Evolutionary conservation across 176 grass and related monocot genomes (phyloP).

Genomic region (Elymus sibiricus): DNA sequence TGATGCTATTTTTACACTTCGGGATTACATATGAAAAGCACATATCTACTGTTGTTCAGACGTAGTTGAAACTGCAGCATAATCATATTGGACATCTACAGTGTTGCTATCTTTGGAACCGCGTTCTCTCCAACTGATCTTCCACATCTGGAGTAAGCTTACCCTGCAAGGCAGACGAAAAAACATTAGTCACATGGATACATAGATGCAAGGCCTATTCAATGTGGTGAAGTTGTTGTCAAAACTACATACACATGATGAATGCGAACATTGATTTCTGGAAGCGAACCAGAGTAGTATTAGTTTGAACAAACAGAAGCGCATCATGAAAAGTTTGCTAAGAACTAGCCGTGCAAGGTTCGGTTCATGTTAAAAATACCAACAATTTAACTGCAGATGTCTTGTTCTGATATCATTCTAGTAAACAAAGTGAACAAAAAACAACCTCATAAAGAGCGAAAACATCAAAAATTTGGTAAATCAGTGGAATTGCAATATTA

Average conservation of each 20-base stretch:
- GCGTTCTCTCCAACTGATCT: conserved; percentile 48
- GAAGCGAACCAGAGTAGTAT: background rate
- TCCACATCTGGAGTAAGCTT: conserved; percentile 44
- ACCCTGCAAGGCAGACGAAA: conserved; percentile 26
- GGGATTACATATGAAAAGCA: background rate
- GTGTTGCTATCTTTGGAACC: conserved; percentile 27
- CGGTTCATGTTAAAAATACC: too few species aligned
- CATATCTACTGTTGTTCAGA: conserved; percentile 24
- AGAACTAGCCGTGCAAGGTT: too few species aligned
- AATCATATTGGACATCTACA: conserved; percentile 33
- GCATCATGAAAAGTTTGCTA: too few species aligned
- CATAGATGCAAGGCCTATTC: background rate
- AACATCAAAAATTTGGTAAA: too few species aligned
- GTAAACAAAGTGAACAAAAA: too few species aligned
- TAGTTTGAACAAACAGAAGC: background rate
- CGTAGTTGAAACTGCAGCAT: conserved; percentile 45
- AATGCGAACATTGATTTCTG: background rate
- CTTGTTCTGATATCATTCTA: too few species aligned
- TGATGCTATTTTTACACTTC: background rate
- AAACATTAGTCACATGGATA: background rate
- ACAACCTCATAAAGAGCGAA: too few species aligned
- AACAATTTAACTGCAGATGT: too few species aligned
- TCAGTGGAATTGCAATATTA: too few species aligned
- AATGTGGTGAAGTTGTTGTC: background rate
- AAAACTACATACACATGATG: background rate